Evolutionary conservation across 768 basidiomycete genomes (phyloP).

Genomic region (Psilocybe azurescens): DNA sequence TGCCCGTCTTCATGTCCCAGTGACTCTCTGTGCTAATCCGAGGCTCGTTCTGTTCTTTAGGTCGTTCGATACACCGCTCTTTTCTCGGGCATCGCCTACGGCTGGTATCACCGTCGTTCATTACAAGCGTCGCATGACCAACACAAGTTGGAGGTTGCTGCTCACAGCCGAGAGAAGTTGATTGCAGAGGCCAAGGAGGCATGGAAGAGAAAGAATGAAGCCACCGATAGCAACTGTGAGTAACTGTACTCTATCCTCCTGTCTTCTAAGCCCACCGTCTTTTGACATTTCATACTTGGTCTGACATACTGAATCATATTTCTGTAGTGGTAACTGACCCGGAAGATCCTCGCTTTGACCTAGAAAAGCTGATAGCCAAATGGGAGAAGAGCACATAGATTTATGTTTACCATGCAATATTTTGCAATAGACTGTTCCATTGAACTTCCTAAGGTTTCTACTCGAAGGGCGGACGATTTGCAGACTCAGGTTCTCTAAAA

Average conservation of each 20-base stretch:
- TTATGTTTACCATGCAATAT: slow-evolving; percentile 23
- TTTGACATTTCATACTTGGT: neutral
- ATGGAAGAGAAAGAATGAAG: slow-evolving; percentile 81
- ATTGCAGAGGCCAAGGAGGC: slow-evolving; percentile 89
- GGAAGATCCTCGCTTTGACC: slow-evolving; percentile 94
- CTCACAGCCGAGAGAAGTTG: slow-evolving; percentile 76
- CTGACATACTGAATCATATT: slow-evolving; percentile 16
- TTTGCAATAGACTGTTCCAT: slow-evolving; percentile 28
- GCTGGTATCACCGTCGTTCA: slow-evolving; percentile 90
- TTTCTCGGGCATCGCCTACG: slow-evolving; percentile 85
- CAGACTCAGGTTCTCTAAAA: neutral
- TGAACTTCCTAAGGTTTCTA: slow-evolving; percentile 4
- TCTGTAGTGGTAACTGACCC: slow-evolving; percentile 86
- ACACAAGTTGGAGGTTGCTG: slow-evolving; percentile 74
- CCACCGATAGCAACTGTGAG: slow-evolving; percentile 60
- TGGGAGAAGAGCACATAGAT: slow-evolving; percentile 74
- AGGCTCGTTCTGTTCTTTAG: slow-evolving; percentile 42
- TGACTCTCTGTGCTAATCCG: slow-evolving; percentile 12
- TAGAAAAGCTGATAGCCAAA: slow-evolving; percentile 85
- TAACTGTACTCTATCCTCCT: slow-evolving; percentile 21
- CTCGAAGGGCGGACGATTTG: neutral
- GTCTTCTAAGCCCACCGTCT: slow-evolving; percentile 9
- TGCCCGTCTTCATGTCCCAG: slow-evolving; percentile 31
- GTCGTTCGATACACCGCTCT: slow-evolving; percentile 96
- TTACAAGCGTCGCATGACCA: slow-evolving; percentile 83